These are phyloP conservation scores for Rhodotorula sp. DNA, from an alignment of 1,284 basidiomycete genomes.

Conservation along the genomic window DNA sequence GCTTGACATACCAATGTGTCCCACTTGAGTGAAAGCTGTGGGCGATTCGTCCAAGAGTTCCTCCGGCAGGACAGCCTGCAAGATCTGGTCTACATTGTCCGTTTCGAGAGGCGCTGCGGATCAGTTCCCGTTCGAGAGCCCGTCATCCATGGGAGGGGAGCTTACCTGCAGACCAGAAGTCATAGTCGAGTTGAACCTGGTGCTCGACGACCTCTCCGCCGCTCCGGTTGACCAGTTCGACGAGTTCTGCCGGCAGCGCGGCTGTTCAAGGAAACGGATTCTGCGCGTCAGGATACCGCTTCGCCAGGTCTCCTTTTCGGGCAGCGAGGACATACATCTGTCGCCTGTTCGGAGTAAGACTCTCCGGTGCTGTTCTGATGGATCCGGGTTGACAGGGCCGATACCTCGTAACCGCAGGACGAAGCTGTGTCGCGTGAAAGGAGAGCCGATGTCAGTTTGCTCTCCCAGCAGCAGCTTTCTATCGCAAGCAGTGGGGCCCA, in stretches of 20 bases:
- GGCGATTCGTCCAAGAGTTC: slow-evolving; percentile 74
- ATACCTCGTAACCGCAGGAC: slow-evolving; percentile 41
- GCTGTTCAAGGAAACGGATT: slow-evolving; percentile 55
- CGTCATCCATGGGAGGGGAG: accelerated
- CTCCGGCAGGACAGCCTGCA: slow-evolving; percentile 73
- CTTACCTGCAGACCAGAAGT: slow-evolving; percentile 78
- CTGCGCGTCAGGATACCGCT: not conserved
- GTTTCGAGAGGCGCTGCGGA: not conserved
- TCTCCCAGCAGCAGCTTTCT: not conserved
- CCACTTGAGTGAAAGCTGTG: slow-evolving; percentile 79
- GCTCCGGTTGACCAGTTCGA: slow-evolving; percentile 59
- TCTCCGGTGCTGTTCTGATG: slow-evolving; percentile 57
- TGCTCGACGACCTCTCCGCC: slow-evolving; percentile 60
- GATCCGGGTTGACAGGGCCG: slow-evolving; percentile 56
- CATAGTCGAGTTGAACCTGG: slow-evolving; percentile 67
- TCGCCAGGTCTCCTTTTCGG: not conserved
- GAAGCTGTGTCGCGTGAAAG: slow-evolving; percentile 56
- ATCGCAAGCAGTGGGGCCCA: not conserved
- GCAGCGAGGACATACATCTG: slow-evolving; percentile 55
- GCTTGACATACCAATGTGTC: slow-evolving; percentile 72
- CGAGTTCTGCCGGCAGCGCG: slow-evolving; percentile 53
- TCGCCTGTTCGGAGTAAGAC: slow-evolving; percentile 62
- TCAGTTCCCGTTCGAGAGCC: accelerated
- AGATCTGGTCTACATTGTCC: slow-evolving; percentile 68
- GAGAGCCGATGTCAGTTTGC: slow-evolving; percentile 42